Percentiles rank a stretch among this genome's conserved stretches.
Conservation (phyloP, 202 grass and related monocot genomes). For the Carex sylvatica region DNA sequence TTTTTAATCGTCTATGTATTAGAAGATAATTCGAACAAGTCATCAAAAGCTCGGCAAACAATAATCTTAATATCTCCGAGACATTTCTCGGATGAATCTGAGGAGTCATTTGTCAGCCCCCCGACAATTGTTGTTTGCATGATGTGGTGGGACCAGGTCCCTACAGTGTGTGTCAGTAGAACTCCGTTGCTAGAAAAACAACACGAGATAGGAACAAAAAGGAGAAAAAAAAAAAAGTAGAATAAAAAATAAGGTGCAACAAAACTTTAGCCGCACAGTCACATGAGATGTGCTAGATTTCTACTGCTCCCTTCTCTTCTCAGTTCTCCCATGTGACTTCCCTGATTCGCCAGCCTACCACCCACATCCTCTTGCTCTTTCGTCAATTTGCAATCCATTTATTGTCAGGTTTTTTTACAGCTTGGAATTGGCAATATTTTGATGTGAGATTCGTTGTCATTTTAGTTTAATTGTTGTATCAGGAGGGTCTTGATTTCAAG, state of each 20-base stretch:
- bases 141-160: not conserved
- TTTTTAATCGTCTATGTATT: no score
- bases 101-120: not conserved
- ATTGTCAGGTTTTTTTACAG: not conserved
- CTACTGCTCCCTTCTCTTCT: not conserved
- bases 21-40: no score
- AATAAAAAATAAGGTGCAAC: not conserved
- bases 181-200: slow-evolving; percentile 10
- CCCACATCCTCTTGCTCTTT: not conserved
- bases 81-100: not conserved
- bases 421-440: not conserved
- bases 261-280: slow-evolving; percentile 21
- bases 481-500: no score
- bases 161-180: not conserved
- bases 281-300: slow-evolving; percentile 1
- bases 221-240: not conserved
- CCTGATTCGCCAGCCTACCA: slow-evolving; percentile 23
- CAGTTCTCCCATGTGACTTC: not conserved
- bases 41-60: not conserved
- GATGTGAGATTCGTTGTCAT: not conserved
- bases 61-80: not conserved
- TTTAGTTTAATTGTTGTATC: not conserved
- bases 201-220: slow-evolving; percentile 15
- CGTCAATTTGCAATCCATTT: not conserved
- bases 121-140: not conserved